These are phyloP conservation scores for Phaseolus lunatus DNA, from an alignment of 306 rosid genomes.

Conservation along the genomic window DNA sequence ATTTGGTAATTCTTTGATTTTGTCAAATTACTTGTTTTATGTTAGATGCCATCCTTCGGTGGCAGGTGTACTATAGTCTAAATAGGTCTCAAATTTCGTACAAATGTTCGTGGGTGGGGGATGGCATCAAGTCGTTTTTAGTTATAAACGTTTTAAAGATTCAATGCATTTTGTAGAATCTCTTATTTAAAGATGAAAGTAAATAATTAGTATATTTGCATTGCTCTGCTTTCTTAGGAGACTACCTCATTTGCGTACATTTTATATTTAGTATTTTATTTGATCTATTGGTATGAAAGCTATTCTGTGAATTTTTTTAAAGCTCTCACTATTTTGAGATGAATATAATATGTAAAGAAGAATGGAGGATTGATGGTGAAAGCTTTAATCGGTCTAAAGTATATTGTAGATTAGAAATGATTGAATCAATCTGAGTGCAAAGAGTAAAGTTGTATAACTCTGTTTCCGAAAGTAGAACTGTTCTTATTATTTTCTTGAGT, in stretches of 20 bases:
- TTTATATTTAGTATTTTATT: not conserved
- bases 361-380: not conserved
- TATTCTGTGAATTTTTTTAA: not conserved
- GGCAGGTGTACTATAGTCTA: slow-evolving; percentile 67
- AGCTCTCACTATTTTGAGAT: not conserved
- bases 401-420: not conserved
- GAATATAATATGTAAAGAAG: not conserved
- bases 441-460: not conserved
- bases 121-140: slow-evolving; percentile 37
- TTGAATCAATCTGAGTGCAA: not conserved
- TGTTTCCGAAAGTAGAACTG: too few relatives aligned
- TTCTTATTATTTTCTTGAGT: too few relatives aligned
- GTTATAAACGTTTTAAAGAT: slow-evolving; percentile 38
- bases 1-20: slow-evolving; percentile 74
- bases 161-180: slow-evolving; percentile 56
- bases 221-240: not conserved
- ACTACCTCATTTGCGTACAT: not conserved
- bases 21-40: slow-evolving; percentile 49
- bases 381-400: not conserved
- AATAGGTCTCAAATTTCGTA: slow-evolving; percentile 50
- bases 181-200: slow-evolving; percentile 51
- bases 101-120: slow-evolving; percentile 56
- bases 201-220: slow-evolving; percentile 48
- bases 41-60: slow-evolving; percentile 51
- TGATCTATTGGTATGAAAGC: not conserved